Conservation (phyloP, 73 alveolate genomes). For the Durusdinium trenchii region DNA sequence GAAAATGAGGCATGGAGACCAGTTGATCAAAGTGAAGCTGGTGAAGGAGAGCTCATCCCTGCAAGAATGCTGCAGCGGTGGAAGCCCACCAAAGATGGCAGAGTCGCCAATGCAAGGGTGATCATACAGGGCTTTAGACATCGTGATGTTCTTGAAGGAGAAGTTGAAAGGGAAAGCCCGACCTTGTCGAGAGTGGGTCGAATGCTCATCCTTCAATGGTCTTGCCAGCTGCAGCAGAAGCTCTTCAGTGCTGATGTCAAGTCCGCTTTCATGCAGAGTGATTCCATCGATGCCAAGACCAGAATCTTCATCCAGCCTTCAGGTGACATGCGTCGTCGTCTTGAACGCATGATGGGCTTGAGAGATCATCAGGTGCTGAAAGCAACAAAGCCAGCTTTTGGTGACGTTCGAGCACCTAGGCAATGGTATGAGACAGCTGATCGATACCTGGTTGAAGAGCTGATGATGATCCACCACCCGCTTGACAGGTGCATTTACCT, state of each 20-base stretch:
- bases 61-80: neutral
- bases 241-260: neutral
- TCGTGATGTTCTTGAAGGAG: too few relatives aligned
- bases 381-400: neutral
- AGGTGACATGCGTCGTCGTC: neutral
- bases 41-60: neutral
- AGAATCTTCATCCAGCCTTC: neutral
- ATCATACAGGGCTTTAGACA: neutral
- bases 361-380: neutral
- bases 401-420: neutral
- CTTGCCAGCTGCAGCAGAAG: neutral
- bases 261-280: neutral
- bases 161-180: too few relatives aligned
- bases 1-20: neutral
- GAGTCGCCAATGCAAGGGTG: neutral
- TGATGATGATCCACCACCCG: too few relatives aligned
- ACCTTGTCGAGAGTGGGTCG: neutral
- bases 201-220: too few relatives aligned
- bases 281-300: neutral
- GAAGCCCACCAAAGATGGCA: neutral
- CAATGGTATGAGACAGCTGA: too few relatives aligned
- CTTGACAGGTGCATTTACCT: too few relatives aligned
- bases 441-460: too few relatives aligned
- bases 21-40: neutral
- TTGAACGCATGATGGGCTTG: neutral